Evolutionary conservation across 495 filamentous ascomycete genomes (phyloP), one percentile per base, ranked within the genome.

Genomic region (Pyronema omphalodes): DNA sequence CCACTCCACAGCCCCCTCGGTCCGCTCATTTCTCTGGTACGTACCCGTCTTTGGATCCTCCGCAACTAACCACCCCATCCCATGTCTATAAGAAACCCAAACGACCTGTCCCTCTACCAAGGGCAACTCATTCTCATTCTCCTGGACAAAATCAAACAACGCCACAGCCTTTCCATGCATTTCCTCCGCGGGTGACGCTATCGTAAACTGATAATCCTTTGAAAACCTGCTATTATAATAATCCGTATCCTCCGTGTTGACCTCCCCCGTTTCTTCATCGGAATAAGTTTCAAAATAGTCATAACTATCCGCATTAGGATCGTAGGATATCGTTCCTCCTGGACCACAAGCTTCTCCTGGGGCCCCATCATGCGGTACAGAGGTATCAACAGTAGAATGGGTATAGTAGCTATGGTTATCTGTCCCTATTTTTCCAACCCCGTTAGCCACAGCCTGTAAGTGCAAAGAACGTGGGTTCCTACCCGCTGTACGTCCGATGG

Each of bases 101-200:
- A 98, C 93, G 52, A 95, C 83, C 63, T 98, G 91, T 35, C 93
- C 93, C 67, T 98, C 91, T 0, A 82, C 80, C 15, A 98, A 71
- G 12, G 86, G 88, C 11, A 98, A 76, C 69, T 98, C 91, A 59
- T 94, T 98, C 63, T 94, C 87, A 63, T 96, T 94, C 66, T 96
- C 91, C 23, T 87, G 78, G 51, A 80, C 78, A 66, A 98, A 98
- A 66, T 94, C 86, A 63, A 93, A 98, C 9, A 98, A 73, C 5
- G 91, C 93, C 18, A 98, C 86, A 37, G 89, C 89, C 63, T 93
- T 93, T 41, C 89, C 89, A 64, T 94, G 86, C 85, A 94, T 93
- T 66, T 94, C 88, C 68, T 96, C 89, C 61, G 94, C 89, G 7
- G 89, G 87, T 19, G 85, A 93, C 17, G 86, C 88, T 56, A 96